These are phyloP conservation scores for Phoma sp. DNA, from an alignment of 2,329 filamentous ascomycete species.

Conservation along the genomic window DNA sequence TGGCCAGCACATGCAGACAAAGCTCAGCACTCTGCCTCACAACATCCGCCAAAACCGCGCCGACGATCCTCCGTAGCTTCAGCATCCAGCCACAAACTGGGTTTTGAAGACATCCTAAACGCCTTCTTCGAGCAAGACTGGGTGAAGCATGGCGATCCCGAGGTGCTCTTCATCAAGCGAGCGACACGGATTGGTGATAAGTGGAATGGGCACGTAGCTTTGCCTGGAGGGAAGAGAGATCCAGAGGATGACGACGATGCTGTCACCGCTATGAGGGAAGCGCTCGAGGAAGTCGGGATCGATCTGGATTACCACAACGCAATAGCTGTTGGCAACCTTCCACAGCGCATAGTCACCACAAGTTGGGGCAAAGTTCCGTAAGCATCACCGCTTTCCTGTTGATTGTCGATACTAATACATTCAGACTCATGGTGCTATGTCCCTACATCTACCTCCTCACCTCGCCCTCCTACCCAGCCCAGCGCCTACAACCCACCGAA, in stretches of 20 bases:
- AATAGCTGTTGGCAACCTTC: slow-evolving; percentile 65
- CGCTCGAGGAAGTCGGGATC: slow-evolving; percentile 70
- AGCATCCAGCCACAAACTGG: slow-evolving; percentile 32
- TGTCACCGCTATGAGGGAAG: slow-evolving; percentile 68
- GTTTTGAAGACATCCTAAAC: slow-evolving; percentile 54
- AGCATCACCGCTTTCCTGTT: slow-evolving; percentile 30
- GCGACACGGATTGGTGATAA: slow-evolving; percentile 69
- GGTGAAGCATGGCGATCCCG: slow-evolving; percentile 70
- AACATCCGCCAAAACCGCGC: slow-evolving; percentile 25
- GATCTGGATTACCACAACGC: slow-evolving; percentile 60
- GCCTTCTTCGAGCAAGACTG: slow-evolving; percentile 69
- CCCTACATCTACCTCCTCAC: slow-evolving; percentile 71
- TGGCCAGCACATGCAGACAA: slow-evolving; percentile 52
- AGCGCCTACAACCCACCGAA: slow-evolving; percentile 71
- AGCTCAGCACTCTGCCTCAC: slow-evolving; percentile 20
- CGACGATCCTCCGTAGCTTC: slow-evolving; percentile 37
- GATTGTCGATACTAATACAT: not conserved
- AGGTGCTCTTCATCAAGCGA: slow-evolving; percentile 75
- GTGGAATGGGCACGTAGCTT: slow-evolving; percentile 72
- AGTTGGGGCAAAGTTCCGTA: slow-evolving; percentile 70
- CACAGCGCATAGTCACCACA: slow-evolving; percentile 70
- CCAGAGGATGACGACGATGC: slow-evolving; percentile 68
- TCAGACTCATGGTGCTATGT: slow-evolving; percentile 69
- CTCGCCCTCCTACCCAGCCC: slow-evolving; percentile 60
- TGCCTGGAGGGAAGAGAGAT: slow-evolving; percentile 72